Conservation (phyloP, 1,284 basidiomycete species). For the Ustilago shanxiensis region DNA sequence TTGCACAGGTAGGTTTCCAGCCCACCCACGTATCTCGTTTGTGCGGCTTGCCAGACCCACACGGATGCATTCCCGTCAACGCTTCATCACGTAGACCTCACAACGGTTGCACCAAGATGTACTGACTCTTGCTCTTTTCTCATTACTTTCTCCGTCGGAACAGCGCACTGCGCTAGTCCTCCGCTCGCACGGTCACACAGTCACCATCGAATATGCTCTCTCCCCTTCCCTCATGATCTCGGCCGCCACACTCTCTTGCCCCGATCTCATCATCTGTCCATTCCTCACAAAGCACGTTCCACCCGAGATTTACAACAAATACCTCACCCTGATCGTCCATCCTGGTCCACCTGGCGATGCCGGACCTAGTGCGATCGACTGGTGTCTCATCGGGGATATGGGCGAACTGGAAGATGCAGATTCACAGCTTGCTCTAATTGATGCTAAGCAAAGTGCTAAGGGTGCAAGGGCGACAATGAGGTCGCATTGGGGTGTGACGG, state of each 20-base stretch:
- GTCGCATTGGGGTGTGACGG: constrained; percentile 72
- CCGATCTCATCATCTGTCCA: constrained; percentile 72
- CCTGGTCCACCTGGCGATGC: constrained; percentile 73
- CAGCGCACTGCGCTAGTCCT: constrained; percentile 69
- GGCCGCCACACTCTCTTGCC: constrained; percentile 69
- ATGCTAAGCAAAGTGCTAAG: constrained; percentile 45
- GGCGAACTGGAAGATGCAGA: constrained; percentile 67
- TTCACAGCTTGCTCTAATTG: constrained; percentile 66
- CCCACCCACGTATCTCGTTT: neutral
- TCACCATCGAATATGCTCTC: constrained; percentile 71
- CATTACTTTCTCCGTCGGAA: neutral
- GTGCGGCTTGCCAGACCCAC: no score
- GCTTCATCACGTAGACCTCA: neutral
- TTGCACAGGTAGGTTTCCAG: constrained; percentile 32
- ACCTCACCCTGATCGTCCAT: constrained; percentile 72
- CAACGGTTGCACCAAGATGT: neutral
- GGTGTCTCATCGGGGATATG: constrained; percentile 72
- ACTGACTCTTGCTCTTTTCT: neutral
- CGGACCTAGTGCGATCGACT: constrained; percentile 73
- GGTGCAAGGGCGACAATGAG: constrained; percentile 43
- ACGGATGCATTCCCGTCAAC: neutral
- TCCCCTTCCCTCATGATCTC: constrained; percentile 71
- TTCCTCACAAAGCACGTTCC: constrained; percentile 73
- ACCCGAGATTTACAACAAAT: constrained; percentile 70
- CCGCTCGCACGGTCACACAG: constrained; percentile 67